Conservation (phyloP, 768 basidiomycete species). For the Pisolithus microcarpus region DNA sequence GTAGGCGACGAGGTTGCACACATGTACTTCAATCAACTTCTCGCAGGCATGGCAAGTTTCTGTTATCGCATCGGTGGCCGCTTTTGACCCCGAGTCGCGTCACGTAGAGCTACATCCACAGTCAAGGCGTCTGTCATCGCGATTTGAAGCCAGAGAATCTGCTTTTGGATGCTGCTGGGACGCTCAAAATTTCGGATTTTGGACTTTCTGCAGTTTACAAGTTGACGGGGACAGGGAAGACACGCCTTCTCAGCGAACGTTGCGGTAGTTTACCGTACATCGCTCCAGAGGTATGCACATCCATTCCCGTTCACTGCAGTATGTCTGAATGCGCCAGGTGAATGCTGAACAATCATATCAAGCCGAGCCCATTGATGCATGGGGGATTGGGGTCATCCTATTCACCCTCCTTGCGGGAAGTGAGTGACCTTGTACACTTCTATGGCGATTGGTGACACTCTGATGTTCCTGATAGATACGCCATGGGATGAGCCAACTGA, state of each 20-base stretch:
- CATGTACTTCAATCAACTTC: conserved; percentile 80
- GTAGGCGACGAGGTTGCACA: conserved; percentile 84
- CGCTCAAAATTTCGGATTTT: conserved; percentile 92
- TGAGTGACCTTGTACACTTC: conserved; percentile 33
- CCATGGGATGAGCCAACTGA: conserved; percentile 94
- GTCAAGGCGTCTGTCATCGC: conserved; percentile 88
- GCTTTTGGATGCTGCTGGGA: conserved; percentile 74
- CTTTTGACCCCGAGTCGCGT: not conserved
- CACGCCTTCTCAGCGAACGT: conserved; percentile 65
- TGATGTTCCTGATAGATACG: conserved; percentile 53
- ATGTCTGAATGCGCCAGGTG: conserved; percentile 38
- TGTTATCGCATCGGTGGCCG: not conserved
- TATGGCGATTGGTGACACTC: too few species aligned
- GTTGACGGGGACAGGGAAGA: conserved; percentile 74
- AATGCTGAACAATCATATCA: conserved; percentile 61
- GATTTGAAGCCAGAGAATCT: conserved; percentile 97
- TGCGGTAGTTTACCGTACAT: conserved; percentile 94
- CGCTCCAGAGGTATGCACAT: conserved; percentile 72
- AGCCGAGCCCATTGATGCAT: conserved; percentile 92
- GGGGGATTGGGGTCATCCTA: conserved; percentile 93
- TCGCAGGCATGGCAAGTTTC: conserved; percentile 67
- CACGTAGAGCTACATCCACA: conserved; percentile 72
- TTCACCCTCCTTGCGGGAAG: conserved; percentile 89
- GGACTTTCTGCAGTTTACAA: conserved; percentile 88
- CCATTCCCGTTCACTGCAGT: not conserved